phyloP scores from a whole-genome alignment of 225 moss, liverwort and hornwort genomes.

The Sphagnum contortum region DNA sequence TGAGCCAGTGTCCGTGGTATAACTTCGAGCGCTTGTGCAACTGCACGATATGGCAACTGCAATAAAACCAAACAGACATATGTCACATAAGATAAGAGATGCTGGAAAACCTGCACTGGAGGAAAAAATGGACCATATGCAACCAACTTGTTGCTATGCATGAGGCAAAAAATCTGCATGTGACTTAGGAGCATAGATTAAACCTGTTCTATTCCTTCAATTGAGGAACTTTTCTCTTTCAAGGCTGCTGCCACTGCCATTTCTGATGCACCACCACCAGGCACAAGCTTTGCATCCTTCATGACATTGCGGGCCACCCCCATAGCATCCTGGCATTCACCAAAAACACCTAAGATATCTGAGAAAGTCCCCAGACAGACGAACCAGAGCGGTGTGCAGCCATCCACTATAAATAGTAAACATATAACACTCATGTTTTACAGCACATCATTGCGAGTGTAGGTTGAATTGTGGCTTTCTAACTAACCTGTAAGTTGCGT shows the following conservation, averaged over 20 bases:
- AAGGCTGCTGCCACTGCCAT: conserved; percentile 82
- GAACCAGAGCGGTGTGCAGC: neutral
- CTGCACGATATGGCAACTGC: conserved; percentile 85
- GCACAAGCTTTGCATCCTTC: conserved; percentile 79
- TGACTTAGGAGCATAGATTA: neutral
- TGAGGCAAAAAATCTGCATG: neutral
- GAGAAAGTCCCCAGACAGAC: neutral
- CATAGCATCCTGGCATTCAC: conserved; percentile 63
- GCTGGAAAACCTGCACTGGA: neutral
- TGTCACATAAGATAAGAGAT: neutral
- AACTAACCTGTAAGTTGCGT: conserved; percentile 66
- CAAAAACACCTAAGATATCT: neutral
- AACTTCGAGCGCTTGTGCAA: conserved; percentile 85
- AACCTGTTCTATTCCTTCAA: conserved; percentile 78
- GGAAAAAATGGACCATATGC: too few relatives aligned
- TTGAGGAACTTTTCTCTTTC: conserved; percentile 73
- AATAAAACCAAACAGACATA: neutral
- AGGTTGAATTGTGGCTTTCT: too few relatives aligned
- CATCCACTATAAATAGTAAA: too few relatives aligned
- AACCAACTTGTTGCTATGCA: too few relatives aligned
- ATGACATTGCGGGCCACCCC: conserved; percentile 89
- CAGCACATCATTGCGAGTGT: too few relatives aligned
- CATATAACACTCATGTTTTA: too few relatives aligned
- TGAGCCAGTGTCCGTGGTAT: conserved; percentile 81
- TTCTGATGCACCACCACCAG: conserved; percentile 91